Evolutionary conservation across 2,329 filamentous ascomycete species (phyloP).

Genomic region (Delphinella strobiligena): DNA sequence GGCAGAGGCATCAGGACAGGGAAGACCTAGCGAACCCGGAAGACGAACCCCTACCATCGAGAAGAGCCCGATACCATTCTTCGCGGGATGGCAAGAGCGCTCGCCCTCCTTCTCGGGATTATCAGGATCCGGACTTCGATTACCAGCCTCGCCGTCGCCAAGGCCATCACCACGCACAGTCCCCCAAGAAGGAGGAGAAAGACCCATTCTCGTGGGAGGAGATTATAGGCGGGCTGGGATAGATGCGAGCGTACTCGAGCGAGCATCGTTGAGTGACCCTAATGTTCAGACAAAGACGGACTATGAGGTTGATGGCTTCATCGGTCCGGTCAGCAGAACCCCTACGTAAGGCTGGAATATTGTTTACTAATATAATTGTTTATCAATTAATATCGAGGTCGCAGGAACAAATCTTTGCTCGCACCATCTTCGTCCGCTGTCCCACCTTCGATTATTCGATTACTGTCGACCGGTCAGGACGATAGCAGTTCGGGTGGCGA

Average conservation of each 20-base stretch:
- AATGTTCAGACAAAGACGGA: too few relatives aligned
- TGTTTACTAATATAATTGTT: too few relatives aligned
- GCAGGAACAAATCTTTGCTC: too few relatives aligned
- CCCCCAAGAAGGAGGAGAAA: not conserved
- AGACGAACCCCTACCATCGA: slow-evolving; percentile 17
- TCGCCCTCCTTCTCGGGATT: slow-evolving; percentile 2
- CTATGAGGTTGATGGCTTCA: too few relatives aligned
- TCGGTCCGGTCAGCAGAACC: too few relatives aligned
- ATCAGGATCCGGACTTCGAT: slow-evolving; percentile 1
- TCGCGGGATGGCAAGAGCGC: slow-evolving; percentile 6
- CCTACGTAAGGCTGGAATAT: too few relatives aligned
- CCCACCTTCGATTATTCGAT: not conserved
- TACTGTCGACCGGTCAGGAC: not conserved
- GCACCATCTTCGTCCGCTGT: not conserved
- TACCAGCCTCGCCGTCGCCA: slow-evolving; percentile 5
- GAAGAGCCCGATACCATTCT: slow-evolving; percentile 8
- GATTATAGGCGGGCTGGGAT: not conserved
- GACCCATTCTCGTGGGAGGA: slow-evolving; percentile 8
- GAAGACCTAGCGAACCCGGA: slow-evolving; percentile 15
- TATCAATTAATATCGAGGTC: too few relatives aligned
- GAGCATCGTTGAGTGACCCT: not conserved
- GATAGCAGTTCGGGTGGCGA: not conserved
- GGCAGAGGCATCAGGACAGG: slow-evolving; percentile 15
- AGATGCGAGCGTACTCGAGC: not conserved
- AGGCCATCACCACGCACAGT: slow-evolving; percentile 8